A percentile compares a stretch with the other conserved stretches of the same genome.
phyloP scores from a whole-genome alignment of 805 yeast genomes.

The Candida xyloterini region DNA sequence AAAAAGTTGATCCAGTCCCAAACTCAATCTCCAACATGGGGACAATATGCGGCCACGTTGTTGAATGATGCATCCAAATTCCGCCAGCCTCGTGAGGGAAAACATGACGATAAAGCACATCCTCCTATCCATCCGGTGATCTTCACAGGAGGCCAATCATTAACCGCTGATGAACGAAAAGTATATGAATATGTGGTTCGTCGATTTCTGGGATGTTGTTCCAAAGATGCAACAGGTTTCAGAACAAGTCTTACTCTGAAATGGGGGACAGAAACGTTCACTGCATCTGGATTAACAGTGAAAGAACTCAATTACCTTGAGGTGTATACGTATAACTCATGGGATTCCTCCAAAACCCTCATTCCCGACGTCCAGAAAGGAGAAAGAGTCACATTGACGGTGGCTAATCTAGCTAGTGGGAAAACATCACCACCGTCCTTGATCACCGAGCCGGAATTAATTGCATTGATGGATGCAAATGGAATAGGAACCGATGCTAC shows the following conservation, averaged over 20 bases:
- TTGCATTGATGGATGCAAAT: constrained; percentile 91
- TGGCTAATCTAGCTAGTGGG: constrained; percentile 66
- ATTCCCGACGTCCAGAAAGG: constrained; percentile 63
- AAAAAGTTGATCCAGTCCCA: constrained; percentile 61
- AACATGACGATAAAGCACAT: constrained; percentile 91
- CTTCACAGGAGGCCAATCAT: constrained; percentile 26
- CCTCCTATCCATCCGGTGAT: constrained; percentile 94
- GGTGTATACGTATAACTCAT: constrained; percentile 70
- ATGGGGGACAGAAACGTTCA: constrained; percentile 80
- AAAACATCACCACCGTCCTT: constrained; percentile 76
- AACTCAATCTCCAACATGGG: constrained; percentile 58
- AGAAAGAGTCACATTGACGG: constrained; percentile 53
- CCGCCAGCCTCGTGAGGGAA: constrained; percentile 73
- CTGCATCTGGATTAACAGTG: constrained; percentile 72
- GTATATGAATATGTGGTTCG: constrained; percentile 87
- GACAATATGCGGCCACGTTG: constrained; percentile 55
- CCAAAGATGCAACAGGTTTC: constrained; percentile 83
- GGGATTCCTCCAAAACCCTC: constrained; percentile 60
- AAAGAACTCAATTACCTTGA: constrained; percentile 74
- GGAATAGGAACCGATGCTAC: constrained; percentile 99
- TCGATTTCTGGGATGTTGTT: constrained; percentile 87
- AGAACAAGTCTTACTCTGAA: constrained; percentile 56
- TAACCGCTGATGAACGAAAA: constrained; percentile 50
- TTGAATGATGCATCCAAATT: constrained; percentile 43
- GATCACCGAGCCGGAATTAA: constrained; percentile 88